Evolutionary conservation across 805 yeast genomes (phyloP).

Genomic region (Yarrowia hollandica): DNA sequence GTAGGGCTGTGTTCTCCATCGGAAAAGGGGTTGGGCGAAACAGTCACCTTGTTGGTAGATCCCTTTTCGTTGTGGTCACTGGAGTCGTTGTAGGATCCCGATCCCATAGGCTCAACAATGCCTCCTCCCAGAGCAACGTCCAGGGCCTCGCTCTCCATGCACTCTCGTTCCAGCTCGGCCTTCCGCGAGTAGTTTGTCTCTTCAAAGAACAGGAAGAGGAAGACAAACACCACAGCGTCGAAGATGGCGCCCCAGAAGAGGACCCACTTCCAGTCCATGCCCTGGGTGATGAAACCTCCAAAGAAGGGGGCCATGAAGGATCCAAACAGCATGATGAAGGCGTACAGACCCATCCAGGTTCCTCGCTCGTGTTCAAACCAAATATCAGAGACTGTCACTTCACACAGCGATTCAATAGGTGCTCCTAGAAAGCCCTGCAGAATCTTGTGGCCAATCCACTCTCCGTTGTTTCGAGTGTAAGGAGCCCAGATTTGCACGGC

Average conservation of each 20-base stretch:
- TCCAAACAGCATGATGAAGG: slow-evolving; percentile 53
- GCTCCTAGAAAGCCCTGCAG: slow-evolving; percentile 62
- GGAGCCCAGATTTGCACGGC: slow-evolving; percentile 49
- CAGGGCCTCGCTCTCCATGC: not conserved
- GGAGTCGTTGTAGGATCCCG: not conserved
- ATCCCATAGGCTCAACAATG: not conserved
- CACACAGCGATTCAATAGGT: slow-evolving; percentile 72
- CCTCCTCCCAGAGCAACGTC: not conserved
- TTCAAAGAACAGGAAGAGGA: slow-evolving; percentile 28
- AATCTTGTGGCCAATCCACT: slow-evolving; percentile 46
- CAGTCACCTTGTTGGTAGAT: not conserved
- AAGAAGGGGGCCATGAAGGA: slow-evolving; percentile 23
- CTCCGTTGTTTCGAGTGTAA: slow-evolving; percentile 42
- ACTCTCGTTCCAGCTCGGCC: not conserved
- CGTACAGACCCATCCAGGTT: slow-evolving; percentile 68
- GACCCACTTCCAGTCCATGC: slow-evolving; percentile 31
- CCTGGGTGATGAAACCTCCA: slow-evolving; percentile 23
- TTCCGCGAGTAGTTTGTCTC: slow-evolving; percentile 30
- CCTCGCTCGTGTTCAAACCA: slow-evolving; percentile 79
- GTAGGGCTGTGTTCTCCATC: not conserved
- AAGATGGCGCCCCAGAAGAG: slow-evolving; percentile 30
- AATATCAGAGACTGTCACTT: slow-evolving; percentile 65
- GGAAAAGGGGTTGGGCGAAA: not conserved
- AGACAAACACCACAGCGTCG: slow-evolving; percentile 14
- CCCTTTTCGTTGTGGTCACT: slow-evolving; percentile 8